These are phyloP conservation scores for Xylaria sp. DNA, from an alignment of 2,329 filamentous ascomycete genomes.

Conservation along the genomic window DNA sequence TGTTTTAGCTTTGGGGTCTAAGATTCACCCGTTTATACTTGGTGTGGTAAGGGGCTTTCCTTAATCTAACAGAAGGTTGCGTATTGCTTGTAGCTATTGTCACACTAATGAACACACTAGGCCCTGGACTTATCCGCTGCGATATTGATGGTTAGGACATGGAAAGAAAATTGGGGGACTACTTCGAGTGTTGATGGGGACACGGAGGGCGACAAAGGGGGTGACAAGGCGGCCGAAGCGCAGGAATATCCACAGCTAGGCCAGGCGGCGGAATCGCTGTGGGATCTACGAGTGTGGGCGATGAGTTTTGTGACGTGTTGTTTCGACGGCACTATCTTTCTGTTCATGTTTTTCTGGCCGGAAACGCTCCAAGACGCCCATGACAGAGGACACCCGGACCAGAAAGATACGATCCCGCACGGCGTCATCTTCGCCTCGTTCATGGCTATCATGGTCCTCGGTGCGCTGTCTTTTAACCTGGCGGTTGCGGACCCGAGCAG, in stretches of 20 bases:
- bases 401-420: conserved; percentile 50
- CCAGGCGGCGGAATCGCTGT: conserved; percentile 10
- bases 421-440: conserved; percentile 68
- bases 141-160: conserved; percentile 48
- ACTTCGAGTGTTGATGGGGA: not conserved
- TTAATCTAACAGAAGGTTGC: not conserved
- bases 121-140: conserved; percentile 45
- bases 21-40: conserved; percentile 62
- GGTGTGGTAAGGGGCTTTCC: conserved; percentile 48
- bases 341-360: conserved; percentile 52
- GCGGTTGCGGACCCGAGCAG: conserved; percentile 29
- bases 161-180: conserved; percentile 47
- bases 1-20: conserved; percentile 59
- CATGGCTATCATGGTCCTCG: conserved; percentile 69
- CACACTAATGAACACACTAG: conserved; percentile 33
- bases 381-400: conserved; percentile 26
- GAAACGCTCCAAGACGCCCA: conserved; percentile 49
- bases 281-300: conserved; percentile 48
- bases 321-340: conserved; percentile 52
- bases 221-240: not conserved
- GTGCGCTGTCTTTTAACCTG: conserved; percentile 65
- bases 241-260: not conserved
- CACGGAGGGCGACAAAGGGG: not conserved
- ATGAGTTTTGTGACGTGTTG: conserved; percentile 51
- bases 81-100: conserved; percentile 4